Base-by-base conservation (phyloP, 179 eudicot species). In the Spinacia oleracea region DNA sequence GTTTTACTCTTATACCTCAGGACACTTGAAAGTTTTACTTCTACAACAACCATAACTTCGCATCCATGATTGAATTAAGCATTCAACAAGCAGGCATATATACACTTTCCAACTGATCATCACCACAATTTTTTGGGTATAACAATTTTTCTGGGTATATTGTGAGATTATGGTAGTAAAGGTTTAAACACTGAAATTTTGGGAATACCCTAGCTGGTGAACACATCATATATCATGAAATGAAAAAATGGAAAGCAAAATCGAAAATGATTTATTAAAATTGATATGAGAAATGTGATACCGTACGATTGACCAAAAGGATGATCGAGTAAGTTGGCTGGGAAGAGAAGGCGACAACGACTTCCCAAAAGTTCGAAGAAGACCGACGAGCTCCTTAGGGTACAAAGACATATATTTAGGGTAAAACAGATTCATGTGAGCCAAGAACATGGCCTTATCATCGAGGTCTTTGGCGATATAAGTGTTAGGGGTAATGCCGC, bases 291-390 rank as follows among this genome's bases (percentile, higher is more conserved):
- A 73, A 9, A 68, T 35, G 16, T 38, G 3, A 7, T 51, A 94
- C 98, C 97, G 93, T 84, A 1, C 97, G 89, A 81, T 95, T 95
- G 43, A 84, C 77, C 31, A 95, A 82, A 67, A 91, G 91, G 42
- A 93, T 89, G 42, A 95, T 84, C 2, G 92, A 9, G 91, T 83
- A 21, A 91, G 78, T 16, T 87, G 91, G 55, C 86, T 81, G 72
- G 98, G 80, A 0, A 95, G 85, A 4, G 75, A 80, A 3, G 98
- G 87, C 14, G 92, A 93, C 45, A 95, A 80, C 8, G 91, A 81
- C 80, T 74, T 65, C 0, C 90, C 91, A 4, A 91, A 82, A 0
- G 82, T 63, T 1, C 79, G 76, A 5, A 95, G 87, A 29, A 95
- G 88, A 8, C 80, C 86, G 3, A 81, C 88, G 9, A 95, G 83